Conservation (phyloP, 2,329 filamentous ascomycete species). For the Talaromyces piceae region DNA sequence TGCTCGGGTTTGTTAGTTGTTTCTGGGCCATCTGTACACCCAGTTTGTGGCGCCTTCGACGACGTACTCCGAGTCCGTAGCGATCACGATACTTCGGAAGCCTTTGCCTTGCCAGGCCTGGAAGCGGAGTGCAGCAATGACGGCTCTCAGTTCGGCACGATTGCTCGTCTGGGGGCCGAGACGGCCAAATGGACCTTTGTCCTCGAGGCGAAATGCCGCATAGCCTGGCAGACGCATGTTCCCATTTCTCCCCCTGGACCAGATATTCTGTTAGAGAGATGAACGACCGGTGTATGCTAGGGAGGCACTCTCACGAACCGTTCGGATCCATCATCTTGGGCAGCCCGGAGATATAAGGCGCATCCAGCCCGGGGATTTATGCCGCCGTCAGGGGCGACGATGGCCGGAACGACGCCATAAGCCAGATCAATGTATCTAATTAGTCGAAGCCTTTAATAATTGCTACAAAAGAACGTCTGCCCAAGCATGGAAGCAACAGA, state of each 20-base stretch:
- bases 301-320: no score
- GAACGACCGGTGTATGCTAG: no score
- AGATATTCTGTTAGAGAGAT: no score
- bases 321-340: background rate
- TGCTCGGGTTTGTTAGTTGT: constrained; percentile 35
- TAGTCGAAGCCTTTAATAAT: no score
- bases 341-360: constrained; percentile 25
- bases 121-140: constrained; percentile 43
- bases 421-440: no score
- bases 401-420: no score
- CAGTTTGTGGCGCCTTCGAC: constrained; percentile 40
- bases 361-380: constrained; percentile 35
- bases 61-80: constrained; percentile 49
- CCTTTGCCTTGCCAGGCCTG: constrained; percentile 39
- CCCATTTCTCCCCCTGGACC: no score
- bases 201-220: constrained; percentile 35
- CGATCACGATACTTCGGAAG: constrained; percentile 42
- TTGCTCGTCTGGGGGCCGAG: constrained; percentile 40
- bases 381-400: no score
- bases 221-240: no score
- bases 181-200: constrained; percentile 36
- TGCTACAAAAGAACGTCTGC: no score
- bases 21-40: constrained; percentile 37
- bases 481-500: no score
- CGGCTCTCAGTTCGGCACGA: constrained; percentile 50